Base-by-base conservation (phyloP, 306 rosid species). In the Dalbergia oliveri region DNA sequence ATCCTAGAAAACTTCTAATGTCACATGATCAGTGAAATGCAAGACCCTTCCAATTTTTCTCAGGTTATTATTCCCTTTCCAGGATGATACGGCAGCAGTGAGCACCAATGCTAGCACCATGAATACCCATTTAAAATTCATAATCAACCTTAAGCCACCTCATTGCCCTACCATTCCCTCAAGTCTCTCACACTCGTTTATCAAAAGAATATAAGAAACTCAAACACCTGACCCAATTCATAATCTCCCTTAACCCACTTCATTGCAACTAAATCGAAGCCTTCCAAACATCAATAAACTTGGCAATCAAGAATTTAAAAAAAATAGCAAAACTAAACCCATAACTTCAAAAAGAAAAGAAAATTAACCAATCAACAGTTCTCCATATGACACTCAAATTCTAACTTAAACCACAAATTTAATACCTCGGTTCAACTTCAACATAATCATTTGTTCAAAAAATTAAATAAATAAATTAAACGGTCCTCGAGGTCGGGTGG, bases 361-460 rank as follows among this genome's bases (percentile, higher is more conserved):
- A 41, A 75, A 61, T 34, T 11, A 57, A 21, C 39, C 19, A 76
- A 63, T 26, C 35, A 18, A 53, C 43, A 79, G 15, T 4, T 63
- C 11, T 49, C 71, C 23, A 47, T 8, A n/a, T 1, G 58, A 7
- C 26, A 68, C 53, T 62, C 4, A 49, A 62, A 11, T 64, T 44
- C 7, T 4, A 76, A 63, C 35, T 5, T 23, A 64, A 75, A 13
- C 47, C n/a, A 49, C 33, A 75, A n/a, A 45, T 21, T 16, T 5
- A 1, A 49, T 1, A 44, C n/a, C 9, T 19, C 21, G 16, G 65
- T 64, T 76, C 53, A 75, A 49, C 51, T 76, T 76, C 39, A 75
- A 34, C 51, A 49, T 18, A 11, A 59, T 9, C 41, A 37, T 37
- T 37, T 37, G 41, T 37, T 8, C 5, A 37, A 37, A 37, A 37